Evolutionary conservation across 768 basidiomycete species (phyloP).

Genomic region (Agaricus bisporus): DNA sequence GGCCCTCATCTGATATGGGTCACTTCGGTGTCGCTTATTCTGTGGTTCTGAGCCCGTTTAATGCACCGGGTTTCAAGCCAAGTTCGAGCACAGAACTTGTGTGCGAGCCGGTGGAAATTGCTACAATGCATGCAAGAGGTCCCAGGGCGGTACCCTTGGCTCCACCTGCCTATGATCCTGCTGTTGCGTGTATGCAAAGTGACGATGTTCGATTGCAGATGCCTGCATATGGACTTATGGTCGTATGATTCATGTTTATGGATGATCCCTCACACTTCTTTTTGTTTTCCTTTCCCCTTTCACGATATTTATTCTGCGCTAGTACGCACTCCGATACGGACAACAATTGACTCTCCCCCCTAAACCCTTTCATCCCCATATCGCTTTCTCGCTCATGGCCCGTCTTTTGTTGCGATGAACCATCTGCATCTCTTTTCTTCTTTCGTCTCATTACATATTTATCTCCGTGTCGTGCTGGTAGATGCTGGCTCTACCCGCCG

Average conservation of each 20-base stretch:
- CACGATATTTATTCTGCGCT: background rate
- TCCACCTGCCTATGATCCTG: constrained; percentile 41
- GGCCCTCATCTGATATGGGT: constrained; percentile 43
- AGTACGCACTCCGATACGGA: too few relatives aligned
- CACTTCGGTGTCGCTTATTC: constrained; percentile 48
- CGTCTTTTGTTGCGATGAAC: background rate
- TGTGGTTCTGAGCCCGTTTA: constrained; percentile 40
- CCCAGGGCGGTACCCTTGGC: constrained; percentile 43
- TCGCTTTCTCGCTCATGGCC: background rate
- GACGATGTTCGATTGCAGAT: constrained; percentile 22
- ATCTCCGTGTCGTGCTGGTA: too few relatives aligned
- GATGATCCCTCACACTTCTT: background rate
- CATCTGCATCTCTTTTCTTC: too few relatives aligned
- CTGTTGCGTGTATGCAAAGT: constrained; percentile 18
- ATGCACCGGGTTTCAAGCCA: constrained; percentile 30
- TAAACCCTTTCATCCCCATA: too few relatives aligned
- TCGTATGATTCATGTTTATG: constrained; percentile 5
- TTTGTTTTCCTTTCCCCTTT: background rate
- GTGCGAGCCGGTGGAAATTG: constrained; percentile 46
- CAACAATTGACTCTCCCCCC: too few relatives aligned
- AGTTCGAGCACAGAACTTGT: constrained; percentile 30
- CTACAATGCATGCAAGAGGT: constrained; percentile 44
- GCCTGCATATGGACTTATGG: constrained; percentile 13
- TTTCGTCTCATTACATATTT: too few relatives aligned
- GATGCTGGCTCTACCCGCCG: background rate